Base-by-base conservation (phyloP, 257 asterid genomes). In the Thymus mandschuricus region DNA sequence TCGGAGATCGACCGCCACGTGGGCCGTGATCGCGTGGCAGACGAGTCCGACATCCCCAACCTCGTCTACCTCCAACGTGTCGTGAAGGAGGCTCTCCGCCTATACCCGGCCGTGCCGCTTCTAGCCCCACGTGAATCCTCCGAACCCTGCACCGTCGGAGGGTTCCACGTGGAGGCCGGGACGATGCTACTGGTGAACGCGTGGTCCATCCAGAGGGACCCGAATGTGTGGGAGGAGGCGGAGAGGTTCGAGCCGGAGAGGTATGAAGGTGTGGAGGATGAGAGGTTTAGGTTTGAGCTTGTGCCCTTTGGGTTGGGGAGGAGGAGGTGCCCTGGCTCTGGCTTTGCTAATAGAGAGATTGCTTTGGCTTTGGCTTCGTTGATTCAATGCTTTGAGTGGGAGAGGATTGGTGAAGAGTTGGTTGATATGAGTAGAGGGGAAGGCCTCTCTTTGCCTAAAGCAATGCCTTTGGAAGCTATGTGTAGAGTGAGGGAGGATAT, bases 331-430 rank as follows among this genome's bases (percentile, higher is more conserved):
- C 83, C 85, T 2, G 85, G 79, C 9, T 13, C 68, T 49, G 71
- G 69, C 4, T 34, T 74, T 54, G 80, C 80, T 10, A 62, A 55
- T 58, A 72, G 75, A 3, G 77, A 67, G 64, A 54, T 80, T 9
- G 59, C 76, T 2, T 35, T 70, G 49, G 41, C 29, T 1, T 60
- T 68, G 60, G 85, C 54, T 6, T 15, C 50, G 2, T 60, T 78
- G 44, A 56, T 84, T 30, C 86, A 81, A 29, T 79, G 81, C 62
- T 84, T 84, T 59, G 84, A 84, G 34, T 84, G 86, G 88, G 76
- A 68, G 33, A 78, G 84, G 45, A 1, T 50, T 0, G 65, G 64
- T 0, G 2, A 33, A 1, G 68, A 46, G 4, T 62, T 76, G 7
- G 68, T 70, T 1, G 60, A 80, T 34, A 73, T 81, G 71, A 34